These are phyloP conservation scores for Boletus sp. DNA, from an alignment of 768 basidiomycete genomes.

Conservation along the genomic window DNA sequence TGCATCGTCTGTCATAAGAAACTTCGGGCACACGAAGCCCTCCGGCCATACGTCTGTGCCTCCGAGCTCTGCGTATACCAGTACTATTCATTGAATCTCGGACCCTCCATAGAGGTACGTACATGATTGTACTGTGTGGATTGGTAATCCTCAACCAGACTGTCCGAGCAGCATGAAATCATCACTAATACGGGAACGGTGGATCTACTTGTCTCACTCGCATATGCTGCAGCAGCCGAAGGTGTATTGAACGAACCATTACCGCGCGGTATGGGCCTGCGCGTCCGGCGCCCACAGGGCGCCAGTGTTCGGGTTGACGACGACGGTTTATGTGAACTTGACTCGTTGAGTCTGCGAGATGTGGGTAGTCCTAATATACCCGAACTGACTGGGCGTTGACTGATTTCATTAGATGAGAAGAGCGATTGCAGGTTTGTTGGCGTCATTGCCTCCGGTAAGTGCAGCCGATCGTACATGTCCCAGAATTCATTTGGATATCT, in stretches of 20 bases:
- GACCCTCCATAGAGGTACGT: slow-evolving; percentile 64
- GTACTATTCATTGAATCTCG: slow-evolving; percentile 63
- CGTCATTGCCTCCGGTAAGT: slow-evolving; percentile 49
- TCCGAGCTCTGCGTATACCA: slow-evolving; percentile 66
- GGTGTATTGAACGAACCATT: slow-evolving; percentile 54
- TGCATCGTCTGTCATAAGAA: slow-evolving; percentile 76
- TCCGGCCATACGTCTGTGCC: slow-evolving; percentile 75
- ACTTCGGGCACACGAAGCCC: slow-evolving; percentile 50
- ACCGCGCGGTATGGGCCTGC: slow-evolving; percentile 58
- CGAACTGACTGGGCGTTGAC: not conserved
- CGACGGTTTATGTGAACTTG: slow-evolving; percentile 53
- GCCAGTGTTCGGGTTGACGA: not conserved
- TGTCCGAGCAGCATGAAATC: slow-evolving; percentile 60
- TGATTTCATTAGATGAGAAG: slow-evolving; percentile 33
- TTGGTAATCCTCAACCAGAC: not conserved
- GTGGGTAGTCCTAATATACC: slow-evolving; percentile 40
- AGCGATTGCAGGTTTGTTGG: slow-evolving; percentile 42
- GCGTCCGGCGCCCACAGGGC: slow-evolving; percentile 37
- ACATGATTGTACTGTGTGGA: not conserved
- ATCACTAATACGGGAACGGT: slow-evolving; percentile 60
- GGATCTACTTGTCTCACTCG: slow-evolving; percentile 65
- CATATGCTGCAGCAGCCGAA: slow-evolving; percentile 56
- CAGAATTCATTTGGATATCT: not conserved
- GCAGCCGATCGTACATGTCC: not conserved
- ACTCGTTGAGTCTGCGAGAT: slow-evolving; percentile 38